Evolutionary conservation across 192 early-diverging fungal genomes (phyloP), one percentile per base, ranked within the genome.

Genomic region (Linnemannia zychae): DNA sequence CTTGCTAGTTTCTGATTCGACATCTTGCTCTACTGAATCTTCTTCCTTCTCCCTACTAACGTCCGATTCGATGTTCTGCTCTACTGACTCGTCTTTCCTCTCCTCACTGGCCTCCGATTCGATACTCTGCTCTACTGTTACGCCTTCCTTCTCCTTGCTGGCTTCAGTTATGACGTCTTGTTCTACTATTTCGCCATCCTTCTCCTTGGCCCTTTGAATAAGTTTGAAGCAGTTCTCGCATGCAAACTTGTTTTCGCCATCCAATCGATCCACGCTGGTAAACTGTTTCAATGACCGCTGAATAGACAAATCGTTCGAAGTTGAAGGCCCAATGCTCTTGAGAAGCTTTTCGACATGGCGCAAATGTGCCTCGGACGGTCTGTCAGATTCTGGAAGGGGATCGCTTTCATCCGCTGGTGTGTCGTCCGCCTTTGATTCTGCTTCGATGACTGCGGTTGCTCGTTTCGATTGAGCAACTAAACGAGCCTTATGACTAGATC

Each of bases 141-240:
- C n/a, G n/a, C n/a, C 48, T 47, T 67, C 40, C 12, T 28, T 34
- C 46, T 2, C 37, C 40, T 52, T 52, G 11, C 52, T 52, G 20
- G 31, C 50, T 31, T 80, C 77, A 15, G 44, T 24, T 34, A 6
- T 33, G 15, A 80, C 50, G 50, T 17, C 36, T 28, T 33, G 37
- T 33, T 63, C 68, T 1, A 3, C 46, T 24, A n/a, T 38, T 20
- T 48, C 44, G 0, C 68, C 20, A 50, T 40, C 65, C 20, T 81
- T 72, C 24, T 73, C 57, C 52, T 79, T 74, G 36, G 63, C 16
- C 20, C 28, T 60, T 6, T 74, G 22, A 38, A 77, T 44, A 17
- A 84, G 46, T 57, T 91, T 93, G 66, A 79, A 89, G 80, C 94
- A 95, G 60, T 91, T 86, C 28, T 95, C 93, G 77, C 94, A 95